Conservation (phyloP, 2,329 filamentous ascomycete species). For the Zalaria obscura region DNA sequence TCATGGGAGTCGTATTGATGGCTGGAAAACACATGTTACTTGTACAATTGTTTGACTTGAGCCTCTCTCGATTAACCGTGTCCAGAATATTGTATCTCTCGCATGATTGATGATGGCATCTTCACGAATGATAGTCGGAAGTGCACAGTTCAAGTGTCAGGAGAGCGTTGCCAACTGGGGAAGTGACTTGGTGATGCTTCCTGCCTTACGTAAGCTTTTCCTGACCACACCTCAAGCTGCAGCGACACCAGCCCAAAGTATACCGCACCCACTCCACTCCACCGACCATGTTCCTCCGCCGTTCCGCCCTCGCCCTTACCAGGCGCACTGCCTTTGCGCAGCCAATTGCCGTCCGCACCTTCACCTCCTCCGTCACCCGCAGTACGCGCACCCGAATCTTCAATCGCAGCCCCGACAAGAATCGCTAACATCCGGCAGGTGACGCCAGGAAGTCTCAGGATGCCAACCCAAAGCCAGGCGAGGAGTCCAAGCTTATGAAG, state of each 20-base stretch:
- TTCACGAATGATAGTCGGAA: too few relatives aligned
- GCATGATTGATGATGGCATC: too few relatives aligned
- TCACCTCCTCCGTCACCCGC: slow-evolving; percentile 31
- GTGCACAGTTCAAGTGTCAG: too few relatives aligned
- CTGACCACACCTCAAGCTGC: background rate
- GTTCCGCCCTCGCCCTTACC: slow-evolving; percentile 33
- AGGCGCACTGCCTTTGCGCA: slow-evolving; percentile 25
- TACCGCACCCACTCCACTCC: background rate
- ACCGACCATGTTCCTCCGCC: slow-evolving; percentile 32
- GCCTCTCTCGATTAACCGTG: too few relatives aligned
- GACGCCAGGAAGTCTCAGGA: slow-evolving; percentile 10
- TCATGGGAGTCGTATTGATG: too few relatives aligned
- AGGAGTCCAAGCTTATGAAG: slow-evolving; percentile 25
- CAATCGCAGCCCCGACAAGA: slow-evolving; percentile 1
- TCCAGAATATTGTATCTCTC: too few relatives aligned
- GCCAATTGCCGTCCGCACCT: slow-evolving; percentile 28
- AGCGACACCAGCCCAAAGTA: background rate
- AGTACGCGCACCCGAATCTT: slow-evolving; percentile 21
- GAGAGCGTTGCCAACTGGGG: too few relatives aligned
- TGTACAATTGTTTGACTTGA: too few relatives aligned
- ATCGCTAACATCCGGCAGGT: slow-evolving; percentile 14
- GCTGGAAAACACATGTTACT: too few relatives aligned
- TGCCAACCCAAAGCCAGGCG: slow-evolving; percentile 21
- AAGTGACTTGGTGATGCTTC: too few relatives aligned
- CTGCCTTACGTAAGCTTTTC: background rate